phyloP scores from a whole-genome alignment of 192 early-diverging fungal genomes.

The Entophlyctis luteolus region DNA sequence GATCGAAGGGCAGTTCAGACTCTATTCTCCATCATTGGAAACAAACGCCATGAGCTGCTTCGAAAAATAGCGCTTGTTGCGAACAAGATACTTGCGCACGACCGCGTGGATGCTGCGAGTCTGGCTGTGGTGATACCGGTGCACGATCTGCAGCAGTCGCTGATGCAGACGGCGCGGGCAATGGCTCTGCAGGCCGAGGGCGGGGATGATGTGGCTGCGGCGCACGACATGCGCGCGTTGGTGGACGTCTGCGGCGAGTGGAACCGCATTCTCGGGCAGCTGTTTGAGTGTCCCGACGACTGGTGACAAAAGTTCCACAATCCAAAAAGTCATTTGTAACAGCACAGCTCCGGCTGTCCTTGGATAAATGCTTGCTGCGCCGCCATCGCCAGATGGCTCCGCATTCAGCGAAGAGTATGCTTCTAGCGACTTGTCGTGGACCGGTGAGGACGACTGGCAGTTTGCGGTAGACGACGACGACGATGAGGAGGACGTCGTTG shows the following conservation, averaged over 20 bases:
- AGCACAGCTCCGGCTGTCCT: too few species aligned
- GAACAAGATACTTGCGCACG: constrained; percentile 6
- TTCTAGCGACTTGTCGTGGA: too few species aligned
- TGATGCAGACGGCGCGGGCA: background rate
- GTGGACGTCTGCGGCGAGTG: background rate
- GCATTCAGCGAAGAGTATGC: too few species aligned
- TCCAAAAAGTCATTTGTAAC: background rate
- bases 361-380: too few species aligned
- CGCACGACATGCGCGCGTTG: constrained; percentile 1
- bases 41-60: too few species aligned
- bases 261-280: background rate
- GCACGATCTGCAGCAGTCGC: background rate
- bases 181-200: background rate
- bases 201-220: background rate
- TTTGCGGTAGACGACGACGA: background rate
- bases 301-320: background rate
- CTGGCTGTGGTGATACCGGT: constrained; percentile 21
- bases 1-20: background rate
- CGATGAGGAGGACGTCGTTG: background rate
- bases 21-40: too few species aligned
- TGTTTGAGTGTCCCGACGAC: background rate
- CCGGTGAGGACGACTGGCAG: background rate
- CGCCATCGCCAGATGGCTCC: too few species aligned
- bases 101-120: constrained; percentile 4
- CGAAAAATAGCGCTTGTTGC: background rate